Conservation (phyloP, 192 early-diverging fungal species). For the Phlyctochytrium planicorne region DNA sequence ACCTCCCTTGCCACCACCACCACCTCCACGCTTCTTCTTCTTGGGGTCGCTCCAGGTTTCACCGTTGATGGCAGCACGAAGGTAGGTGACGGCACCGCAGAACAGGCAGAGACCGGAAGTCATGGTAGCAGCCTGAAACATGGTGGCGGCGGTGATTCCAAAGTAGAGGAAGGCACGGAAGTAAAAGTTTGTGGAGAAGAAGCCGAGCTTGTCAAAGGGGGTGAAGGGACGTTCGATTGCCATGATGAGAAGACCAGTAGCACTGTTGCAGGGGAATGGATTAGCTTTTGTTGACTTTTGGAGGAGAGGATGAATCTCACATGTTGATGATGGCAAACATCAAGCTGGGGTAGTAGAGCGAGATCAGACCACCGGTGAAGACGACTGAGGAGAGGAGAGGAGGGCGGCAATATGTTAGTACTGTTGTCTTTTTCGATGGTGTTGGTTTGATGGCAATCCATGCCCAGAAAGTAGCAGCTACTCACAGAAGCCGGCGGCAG, state of each 20-base stretch:
- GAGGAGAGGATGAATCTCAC: neutral
- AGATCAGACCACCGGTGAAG: conserved; percentile 34
- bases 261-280: conserved; percentile 11
- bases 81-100: conserved; percentile 25
- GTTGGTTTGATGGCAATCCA: neutral
- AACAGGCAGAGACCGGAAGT: conserved; percentile 32
- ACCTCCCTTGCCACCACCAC: neutral
- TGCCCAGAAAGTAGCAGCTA: neutral
- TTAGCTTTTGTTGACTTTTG: neutral
- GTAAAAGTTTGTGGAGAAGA: conserved; percentile 24
- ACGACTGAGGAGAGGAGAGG: conserved; percentile 24
- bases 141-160: conserved; percentile 14
- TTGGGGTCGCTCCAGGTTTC: conserved; percentile 14
- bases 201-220: conserved; percentile 18
- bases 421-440: no score
- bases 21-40: conserved; percentile 12
- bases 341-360: conserved; percentile 24
- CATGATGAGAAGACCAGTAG: conserved; percentile 25
- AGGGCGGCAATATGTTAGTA: neutral
- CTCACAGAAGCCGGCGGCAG: conserved; percentile 31
- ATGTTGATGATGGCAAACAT: conserved; percentile 21
- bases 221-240: conserved; percentile 26
- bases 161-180: conserved; percentile 24
- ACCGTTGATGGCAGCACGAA: conserved; percentile 28
- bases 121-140: conserved; percentile 29